Percentiles rank a stretch among this genome's conserved stretches.
phyloP scores from a whole-genome alignment of 2,329 filamentous ascomycete species.

The Coleophoma eucalyptorum region DNA sequence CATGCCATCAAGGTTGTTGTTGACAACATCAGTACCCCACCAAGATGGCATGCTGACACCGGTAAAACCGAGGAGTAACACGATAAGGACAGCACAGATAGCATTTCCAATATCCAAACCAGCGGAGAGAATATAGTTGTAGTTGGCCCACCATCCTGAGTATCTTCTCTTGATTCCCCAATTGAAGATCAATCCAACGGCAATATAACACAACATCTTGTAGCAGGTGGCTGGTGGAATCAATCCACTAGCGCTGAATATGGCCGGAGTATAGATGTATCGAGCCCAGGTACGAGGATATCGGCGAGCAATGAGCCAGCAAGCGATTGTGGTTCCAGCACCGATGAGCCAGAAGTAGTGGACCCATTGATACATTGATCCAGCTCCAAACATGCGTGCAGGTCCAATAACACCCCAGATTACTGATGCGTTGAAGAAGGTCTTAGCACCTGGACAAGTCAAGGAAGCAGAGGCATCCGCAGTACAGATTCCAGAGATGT shows the following conservation, averaged over 20 bases:
- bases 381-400: slow-evolving; percentile 60
- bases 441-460: slow-evolving; percentile 7
- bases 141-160: slow-evolving; percentile 71
- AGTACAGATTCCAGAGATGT: slow-evolving; percentile 41
- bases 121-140: slow-evolving; percentile 71
- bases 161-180: slow-evolving; percentile 60
- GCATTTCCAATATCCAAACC: slow-evolving; percentile 58
- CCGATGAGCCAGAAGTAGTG: slow-evolving; percentile 72
- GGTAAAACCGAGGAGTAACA: too few relatives aligned
- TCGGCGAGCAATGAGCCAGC: slow-evolving; percentile 48
- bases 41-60: too few relatives aligned
- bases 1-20: too few relatives aligned
- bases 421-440: slow-evolving; percentile 63
- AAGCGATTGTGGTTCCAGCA: slow-evolving; percentile 53
- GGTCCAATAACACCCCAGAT: slow-evolving; percentile 73
- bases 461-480: too few relatives aligned
- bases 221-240: slow-evolving; percentile 67
- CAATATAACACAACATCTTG: slow-evolving; percentile 66
- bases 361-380: slow-evolving; percentile 57
- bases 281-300: slow-evolving; percentile 59
- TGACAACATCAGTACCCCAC: too few relatives aligned
- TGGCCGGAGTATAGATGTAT: slow-evolving; percentile 63
- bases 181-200: slow-evolving; percentile 64
- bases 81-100: too few relatives aligned
- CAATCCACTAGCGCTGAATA: slow-evolving; percentile 59